Percentiles rank a stretch among this genome's conserved stretches.
phyloP scores from a whole-genome alignment of 208 protist species.

The Acanthamoeba culbertsoni region DNA sequence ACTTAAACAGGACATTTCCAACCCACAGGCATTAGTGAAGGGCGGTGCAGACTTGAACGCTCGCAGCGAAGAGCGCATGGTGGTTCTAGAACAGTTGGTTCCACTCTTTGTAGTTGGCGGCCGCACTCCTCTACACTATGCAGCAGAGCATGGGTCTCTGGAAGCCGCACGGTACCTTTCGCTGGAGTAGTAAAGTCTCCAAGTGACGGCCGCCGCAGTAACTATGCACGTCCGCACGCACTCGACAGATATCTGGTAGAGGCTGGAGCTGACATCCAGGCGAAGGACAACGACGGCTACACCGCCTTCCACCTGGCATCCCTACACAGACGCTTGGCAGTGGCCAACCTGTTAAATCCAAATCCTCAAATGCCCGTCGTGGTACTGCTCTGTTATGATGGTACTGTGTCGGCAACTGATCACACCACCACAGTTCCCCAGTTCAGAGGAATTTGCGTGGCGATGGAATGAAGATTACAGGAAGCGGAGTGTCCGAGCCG shows the following conservation, averaged over 20 bases:
- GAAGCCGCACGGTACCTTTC: neutral
- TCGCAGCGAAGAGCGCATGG: neutral
- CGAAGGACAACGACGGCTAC: neutral
- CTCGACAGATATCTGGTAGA: neutral
- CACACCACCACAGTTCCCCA: neutral
- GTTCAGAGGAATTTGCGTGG: neutral
- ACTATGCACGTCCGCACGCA: neutral
- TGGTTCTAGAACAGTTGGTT: neutral
- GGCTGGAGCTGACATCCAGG: neutral
- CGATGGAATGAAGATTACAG: neutral
- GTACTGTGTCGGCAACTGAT: neutral
- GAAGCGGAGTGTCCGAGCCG: neutral
- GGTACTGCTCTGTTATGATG: neutral
- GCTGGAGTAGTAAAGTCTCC: neutral
- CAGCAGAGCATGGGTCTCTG: neutral
- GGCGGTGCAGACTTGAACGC: neutral
- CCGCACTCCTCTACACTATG: neutral
- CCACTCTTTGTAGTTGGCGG: neutral
- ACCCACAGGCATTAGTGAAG: neutral
- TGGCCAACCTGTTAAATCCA: neutral
- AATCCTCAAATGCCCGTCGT: neutral
- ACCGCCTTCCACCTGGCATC: neutral
- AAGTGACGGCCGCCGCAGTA: too few species aligned
- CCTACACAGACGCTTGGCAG: neutral
- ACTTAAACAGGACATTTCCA: neutral